These are phyloP conservation scores for Malassezia pachydermatis DNA, from an alignment of 1,284 basidiomycete genomes.

Conservation along the genomic window DNA sequence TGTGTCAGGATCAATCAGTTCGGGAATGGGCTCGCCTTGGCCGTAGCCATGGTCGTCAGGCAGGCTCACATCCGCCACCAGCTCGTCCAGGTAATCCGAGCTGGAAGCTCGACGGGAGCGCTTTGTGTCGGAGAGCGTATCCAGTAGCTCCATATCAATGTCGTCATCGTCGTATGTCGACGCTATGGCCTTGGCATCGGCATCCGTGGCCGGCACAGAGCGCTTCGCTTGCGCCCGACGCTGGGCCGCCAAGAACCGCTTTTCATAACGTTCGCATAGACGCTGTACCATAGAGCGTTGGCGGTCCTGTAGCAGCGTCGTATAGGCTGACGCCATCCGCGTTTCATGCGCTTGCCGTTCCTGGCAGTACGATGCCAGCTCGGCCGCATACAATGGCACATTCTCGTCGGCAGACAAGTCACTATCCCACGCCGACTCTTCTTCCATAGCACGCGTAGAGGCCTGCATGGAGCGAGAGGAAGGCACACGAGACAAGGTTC, in stretches of 20 bases:
- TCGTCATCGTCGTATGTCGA: slow-evolving; percentile 35
- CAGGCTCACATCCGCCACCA: slow-evolving; percentile 20
- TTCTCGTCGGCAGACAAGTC: slow-evolving; percentile 42
- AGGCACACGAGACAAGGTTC: background rate
- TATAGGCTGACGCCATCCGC: slow-evolving; percentile 28
- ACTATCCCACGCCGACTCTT: slow-evolving; percentile 31
- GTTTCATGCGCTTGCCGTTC: slow-evolving; percentile 25
- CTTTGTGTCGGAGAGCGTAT: slow-evolving; percentile 29
- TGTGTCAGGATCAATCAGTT: slow-evolving; percentile 17
- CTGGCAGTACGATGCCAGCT: slow-evolving; percentile 30
- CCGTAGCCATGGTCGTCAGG: slow-evolving; percentile 17
- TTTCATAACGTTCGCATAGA: slow-evolving; percentile 30
- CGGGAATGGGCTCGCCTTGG: slow-evolving; percentile 20
- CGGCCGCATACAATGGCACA: slow-evolving; percentile 26
- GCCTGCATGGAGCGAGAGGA: background rate
- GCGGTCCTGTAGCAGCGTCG: slow-evolving; percentile 18
- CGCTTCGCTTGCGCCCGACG: slow-evolving; percentile 9
- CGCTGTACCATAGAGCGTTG: slow-evolving; percentile 26
- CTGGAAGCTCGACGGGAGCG: background rate
- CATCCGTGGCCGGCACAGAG: background rate
- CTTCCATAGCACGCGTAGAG: background rate
- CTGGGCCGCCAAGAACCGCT: slow-evolving; percentile 27
- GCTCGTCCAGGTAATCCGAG: slow-evolving; percentile 19
- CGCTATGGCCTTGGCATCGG: slow-evolving; percentile 25
- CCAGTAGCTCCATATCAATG: slow-evolving; percentile 41